A percentile compares a stretch with the other conserved stretches of the same genome.
These are phyloP conservation scores for Ustilago bromivora DNA, from an alignment of 1,284 basidiomycete genomes.

Conservation along the genomic window DNA sequence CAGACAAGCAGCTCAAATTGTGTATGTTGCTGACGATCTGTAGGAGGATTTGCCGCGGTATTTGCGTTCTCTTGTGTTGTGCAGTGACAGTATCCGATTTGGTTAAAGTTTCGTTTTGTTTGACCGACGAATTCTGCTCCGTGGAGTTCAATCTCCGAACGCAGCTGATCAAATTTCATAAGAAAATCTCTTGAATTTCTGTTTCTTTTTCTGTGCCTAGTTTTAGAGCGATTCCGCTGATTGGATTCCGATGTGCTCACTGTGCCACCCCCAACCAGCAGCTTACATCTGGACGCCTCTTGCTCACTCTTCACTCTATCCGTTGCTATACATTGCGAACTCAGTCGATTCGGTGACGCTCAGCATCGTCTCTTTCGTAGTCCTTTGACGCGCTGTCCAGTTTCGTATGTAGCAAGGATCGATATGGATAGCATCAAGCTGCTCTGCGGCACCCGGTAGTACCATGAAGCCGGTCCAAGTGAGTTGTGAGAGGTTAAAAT, in stretches of 20 bases:
- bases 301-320: not conserved
- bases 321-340: not conserved
- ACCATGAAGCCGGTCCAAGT: not conserved
- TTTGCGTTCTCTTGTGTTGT: no score
- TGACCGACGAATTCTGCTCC: not conserved
- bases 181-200: no score
- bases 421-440: not conserved
- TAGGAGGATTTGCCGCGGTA: constrained; percentile 4
- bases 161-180: not conserved
- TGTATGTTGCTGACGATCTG: not conserved
- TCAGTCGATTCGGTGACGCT: no score
- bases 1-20: not conserved
- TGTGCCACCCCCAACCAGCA: not conserved
- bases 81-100: not conserved
- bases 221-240: no score
- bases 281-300: constrained; percentile 2
- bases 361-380: no score
- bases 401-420: no score
- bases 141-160: constrained; percentile 4
- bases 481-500: not conserved
- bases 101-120: not conserved
- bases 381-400: no score
- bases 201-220: no score
- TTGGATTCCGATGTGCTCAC: not conserved
- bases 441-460: not conserved